phyloP scores from a whole-genome alignment of 2,329 filamentous ascomycete genomes.

The Niveomyces coronatus region DNA sequence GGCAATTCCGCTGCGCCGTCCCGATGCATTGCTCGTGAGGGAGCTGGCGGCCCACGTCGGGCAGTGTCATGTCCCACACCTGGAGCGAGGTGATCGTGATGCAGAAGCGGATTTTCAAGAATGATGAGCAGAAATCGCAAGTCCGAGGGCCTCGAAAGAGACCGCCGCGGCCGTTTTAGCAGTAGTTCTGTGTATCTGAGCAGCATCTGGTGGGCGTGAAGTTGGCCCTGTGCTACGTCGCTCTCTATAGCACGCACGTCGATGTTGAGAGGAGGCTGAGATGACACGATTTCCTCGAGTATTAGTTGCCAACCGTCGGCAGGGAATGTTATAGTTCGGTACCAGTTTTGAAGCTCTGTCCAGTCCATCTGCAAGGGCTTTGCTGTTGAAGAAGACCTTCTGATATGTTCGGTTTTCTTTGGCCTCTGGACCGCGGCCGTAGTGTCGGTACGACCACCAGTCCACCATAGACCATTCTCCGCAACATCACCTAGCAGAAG shows the following conservation, averaged over 20 bases:
- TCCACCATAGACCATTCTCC: slow-evolving; percentile 79
- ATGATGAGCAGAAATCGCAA: slow-evolving; percentile 70
- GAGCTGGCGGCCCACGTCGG: slow-evolving; percentile 13
- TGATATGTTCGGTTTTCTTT: neutral
- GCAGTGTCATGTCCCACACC: slow-evolving; percentile 27
- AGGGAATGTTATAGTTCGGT: slow-evolving; percentile 56
- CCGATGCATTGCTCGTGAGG: slow-evolving; percentile 11
- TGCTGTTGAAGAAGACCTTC: slow-evolving; percentile 1
- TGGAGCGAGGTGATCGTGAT: slow-evolving; percentile 32
- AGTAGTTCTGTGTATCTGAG: slow-evolving; percentile 71
- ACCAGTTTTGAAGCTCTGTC: slow-evolving; percentile 63
- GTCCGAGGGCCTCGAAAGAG: slow-evolving; percentile 57
- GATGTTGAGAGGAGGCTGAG: slow-evolving; percentile 20
- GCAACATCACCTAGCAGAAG: slow-evolving; percentile 64
- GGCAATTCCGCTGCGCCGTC: slow-evolving; percentile 15
- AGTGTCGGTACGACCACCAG: slow-evolving; percentile 33
- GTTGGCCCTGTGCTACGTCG: slow-evolving; percentile 46
- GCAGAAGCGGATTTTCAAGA: slow-evolving; percentile 67
- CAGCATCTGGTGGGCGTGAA: slow-evolving; percentile 57
- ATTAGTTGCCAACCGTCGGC: slow-evolving; percentile 55
- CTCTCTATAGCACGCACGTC: slow-evolving; percentile 36
- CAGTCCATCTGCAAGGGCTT: slow-evolving; percentile 64
- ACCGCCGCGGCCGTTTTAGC: slow-evolving; percentile 67
- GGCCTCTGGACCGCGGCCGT: neutral
- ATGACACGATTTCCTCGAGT: slow-evolving; percentile 39